These are phyloP conservation scores for Pholiota adiposa DNA, from an alignment of 1,284 basidiomycete genomes.

Conservation along the genomic window DNA sequence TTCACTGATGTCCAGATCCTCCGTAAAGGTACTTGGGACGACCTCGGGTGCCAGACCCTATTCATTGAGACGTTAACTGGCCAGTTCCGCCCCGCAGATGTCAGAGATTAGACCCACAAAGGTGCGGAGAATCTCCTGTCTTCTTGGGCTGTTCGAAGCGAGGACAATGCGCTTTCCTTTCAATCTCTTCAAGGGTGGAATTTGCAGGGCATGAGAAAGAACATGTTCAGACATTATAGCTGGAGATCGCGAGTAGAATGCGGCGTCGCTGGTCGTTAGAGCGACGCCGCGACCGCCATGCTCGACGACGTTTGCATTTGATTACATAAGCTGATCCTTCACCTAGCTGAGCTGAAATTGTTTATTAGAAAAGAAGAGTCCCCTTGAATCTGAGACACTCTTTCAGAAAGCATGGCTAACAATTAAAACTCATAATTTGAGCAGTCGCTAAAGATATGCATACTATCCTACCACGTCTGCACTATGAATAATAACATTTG, in stretches of 20 bases:
- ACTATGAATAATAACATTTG: no score
- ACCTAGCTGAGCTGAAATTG: no score
- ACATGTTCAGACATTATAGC: constrained; percentile 44
- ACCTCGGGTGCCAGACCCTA: constrained; percentile 89
- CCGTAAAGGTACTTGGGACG: constrained; percentile 87
- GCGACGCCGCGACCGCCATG: no score
- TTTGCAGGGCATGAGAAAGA: constrained; percentile 71
- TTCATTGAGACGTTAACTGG: not conserved
- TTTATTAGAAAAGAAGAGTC: no score
- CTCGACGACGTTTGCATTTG: no score
- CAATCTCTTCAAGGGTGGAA: constrained; percentile 75
- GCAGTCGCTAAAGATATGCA: no score
- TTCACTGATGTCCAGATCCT: constrained; percentile 72
- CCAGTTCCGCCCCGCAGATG: not conserved
- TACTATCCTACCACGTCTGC: no score
- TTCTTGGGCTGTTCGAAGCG: constrained; percentile 84
- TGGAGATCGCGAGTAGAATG: no score
- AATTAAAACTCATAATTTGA: no score
- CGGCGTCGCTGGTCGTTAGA: no score
- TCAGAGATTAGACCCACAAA: constrained; percentile 57
- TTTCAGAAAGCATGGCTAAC: no score
- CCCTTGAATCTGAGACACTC: no score
- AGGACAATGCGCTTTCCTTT: constrained; percentile 79
- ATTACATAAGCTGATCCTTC: not conserved
- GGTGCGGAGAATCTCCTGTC: constrained; percentile 83